phyloP scores from a whole-genome alignment of 495 filamentous ascomycete species.

The Pseudevernia furfuracea region DNA sequence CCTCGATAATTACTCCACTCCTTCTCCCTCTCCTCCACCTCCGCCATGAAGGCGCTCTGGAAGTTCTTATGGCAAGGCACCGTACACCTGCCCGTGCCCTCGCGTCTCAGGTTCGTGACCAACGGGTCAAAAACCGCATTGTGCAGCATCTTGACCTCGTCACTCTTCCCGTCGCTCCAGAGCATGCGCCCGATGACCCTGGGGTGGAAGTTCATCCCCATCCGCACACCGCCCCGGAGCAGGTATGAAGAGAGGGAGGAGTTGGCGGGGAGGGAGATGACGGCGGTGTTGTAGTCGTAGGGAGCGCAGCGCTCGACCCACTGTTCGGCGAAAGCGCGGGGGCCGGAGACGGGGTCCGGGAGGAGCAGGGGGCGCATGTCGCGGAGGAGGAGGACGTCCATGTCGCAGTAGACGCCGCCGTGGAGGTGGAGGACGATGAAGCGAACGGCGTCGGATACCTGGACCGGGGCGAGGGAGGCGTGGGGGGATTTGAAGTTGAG shows the following conservation, averaged over 20 bases:
- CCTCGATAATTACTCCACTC: constrained; percentile 49
- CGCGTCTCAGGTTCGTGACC: constrained; percentile 52
- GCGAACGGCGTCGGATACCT: constrained; percentile 42
- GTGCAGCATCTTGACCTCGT: constrained; percentile 49
- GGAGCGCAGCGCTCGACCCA: constrained; percentile 48
- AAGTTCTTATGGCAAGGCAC: constrained; percentile 50
- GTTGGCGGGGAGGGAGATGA: constrained; percentile 50
- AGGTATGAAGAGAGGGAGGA: constrained; percentile 49
- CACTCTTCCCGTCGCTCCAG: constrained; percentile 45
- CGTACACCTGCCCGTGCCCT: constrained; percentile 43
- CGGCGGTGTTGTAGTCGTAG: constrained; percentile 52
- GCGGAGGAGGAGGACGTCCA: constrained; percentile 50
- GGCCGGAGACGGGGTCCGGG: constrained; percentile 29
- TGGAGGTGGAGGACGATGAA: constrained; percentile 50
- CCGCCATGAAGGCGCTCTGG: constrained; percentile 42
- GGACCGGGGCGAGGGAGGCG: constrained; percentile 34
- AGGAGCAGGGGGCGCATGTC: constrained; percentile 49
- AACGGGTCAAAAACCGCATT: constrained; percentile 51
- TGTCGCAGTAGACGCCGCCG: constrained; percentile 50
- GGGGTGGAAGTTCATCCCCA: constrained; percentile 54
- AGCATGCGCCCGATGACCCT: constrained; percentile 49
- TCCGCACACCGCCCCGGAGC: constrained; percentile 47
- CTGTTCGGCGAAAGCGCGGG: constrained; percentile 48
- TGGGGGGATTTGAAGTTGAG: constrained; percentile 7
- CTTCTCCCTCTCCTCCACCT: constrained; percentile 34